Conservation (phyloP, 2,329 filamentous ascomycete species). For the Phialophora chinensis region DNA sequence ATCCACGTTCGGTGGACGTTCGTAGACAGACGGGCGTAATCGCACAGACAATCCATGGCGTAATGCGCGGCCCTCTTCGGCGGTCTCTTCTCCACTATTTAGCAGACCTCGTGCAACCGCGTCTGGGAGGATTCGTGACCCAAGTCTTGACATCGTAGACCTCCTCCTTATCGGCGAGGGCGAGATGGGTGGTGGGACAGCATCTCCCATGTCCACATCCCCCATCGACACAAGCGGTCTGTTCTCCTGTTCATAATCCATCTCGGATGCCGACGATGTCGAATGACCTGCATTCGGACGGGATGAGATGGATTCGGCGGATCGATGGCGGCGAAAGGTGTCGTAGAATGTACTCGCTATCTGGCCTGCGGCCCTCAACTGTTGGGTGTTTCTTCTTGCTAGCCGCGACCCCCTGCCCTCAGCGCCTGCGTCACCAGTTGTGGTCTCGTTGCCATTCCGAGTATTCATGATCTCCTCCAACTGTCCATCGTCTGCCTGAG, state of each 20-base stretch:
- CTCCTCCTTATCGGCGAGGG: constrained; percentile 48
- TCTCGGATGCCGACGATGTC: constrained; percentile 40
- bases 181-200: constrained; percentile 34
- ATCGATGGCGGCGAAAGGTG: constrained; percentile 41
- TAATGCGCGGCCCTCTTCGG: constrained; percentile 53
- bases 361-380: constrained; percentile 28
- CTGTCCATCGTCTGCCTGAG: constrained; percentile 25
- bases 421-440: constrained; percentile 9
- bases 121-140: constrained; percentile 55
- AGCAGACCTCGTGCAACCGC: constrained; percentile 52
- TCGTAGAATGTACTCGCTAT: constrained; percentile 36
- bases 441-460: constrained; percentile 11
- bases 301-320: constrained; percentile 25
- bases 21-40: constrained; percentile 32
- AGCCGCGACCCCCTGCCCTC: constrained; percentile 25
- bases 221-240: constrained; percentile 44
- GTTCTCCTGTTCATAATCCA: constrained; percentile 47
- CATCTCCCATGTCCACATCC: constrained; percentile 42
- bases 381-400: constrained; percentile 29
- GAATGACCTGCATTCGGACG: constrained; percentile 25
- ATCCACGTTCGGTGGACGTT: constrained; percentile 26
- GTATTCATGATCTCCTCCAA: constrained; percentile 26
- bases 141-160: constrained; percentile 56
- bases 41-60: constrained; percentile 51
- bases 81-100: constrained; percentile 54